Conservation (phyloP, 2,329 filamentous ascomycete genomes). For the Fusarium caatingaense region DNA sequence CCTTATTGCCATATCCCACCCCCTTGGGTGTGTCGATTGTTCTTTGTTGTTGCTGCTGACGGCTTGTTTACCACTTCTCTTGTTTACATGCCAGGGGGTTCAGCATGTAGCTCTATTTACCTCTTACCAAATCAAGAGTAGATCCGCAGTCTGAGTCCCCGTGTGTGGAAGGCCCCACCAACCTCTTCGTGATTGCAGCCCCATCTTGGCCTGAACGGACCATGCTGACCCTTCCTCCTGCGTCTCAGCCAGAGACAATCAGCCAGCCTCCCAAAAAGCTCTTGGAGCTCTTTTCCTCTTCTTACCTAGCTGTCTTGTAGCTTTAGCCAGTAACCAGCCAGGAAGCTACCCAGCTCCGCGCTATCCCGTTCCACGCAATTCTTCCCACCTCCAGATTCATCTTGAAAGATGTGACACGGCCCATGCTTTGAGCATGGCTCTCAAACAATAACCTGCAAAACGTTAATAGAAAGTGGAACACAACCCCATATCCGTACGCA, state of each 20-base stretch:
- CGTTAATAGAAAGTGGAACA: constrained; percentile 32
- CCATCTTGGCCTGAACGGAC: constrained; percentile 20
- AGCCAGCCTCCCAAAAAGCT: constrained; percentile 38
- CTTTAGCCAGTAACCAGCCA: constrained; percentile 38
- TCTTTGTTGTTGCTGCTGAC: constrained; percentile 17
- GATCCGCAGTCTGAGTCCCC: constrained; percentile 18
- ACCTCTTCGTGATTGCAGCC: constrained; percentile 15
- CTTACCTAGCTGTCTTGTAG: constrained; percentile 31
- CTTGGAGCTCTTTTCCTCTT: constrained; percentile 38
- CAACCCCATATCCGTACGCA: constrained; percentile 8
- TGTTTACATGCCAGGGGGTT: constrained; percentile 42
- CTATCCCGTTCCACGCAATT: constrained; percentile 36
- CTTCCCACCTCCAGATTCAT: constrained; percentile 33
- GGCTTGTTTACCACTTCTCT: constrained; percentile 39
- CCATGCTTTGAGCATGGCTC: constrained; percentile 35
- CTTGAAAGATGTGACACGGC: constrained; percentile 28
- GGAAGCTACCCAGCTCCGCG: constrained; percentile 25
- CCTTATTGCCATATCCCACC: constrained; percentile 23
- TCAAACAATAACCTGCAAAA: constrained; percentile 16
- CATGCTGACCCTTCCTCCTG: constrained; percentile 40
- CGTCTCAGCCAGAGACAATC: constrained; percentile 43
- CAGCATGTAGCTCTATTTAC: constrained; percentile 41
- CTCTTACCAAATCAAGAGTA: constrained; percentile 34
- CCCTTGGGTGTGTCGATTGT: constrained; percentile 44
- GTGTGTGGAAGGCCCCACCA: constrained; percentile 27